These are phyloP conservation scores for Picea sitchensis DNA, from an alignment of 75 land plant genomes.

Conservation along the genomic window DNA sequence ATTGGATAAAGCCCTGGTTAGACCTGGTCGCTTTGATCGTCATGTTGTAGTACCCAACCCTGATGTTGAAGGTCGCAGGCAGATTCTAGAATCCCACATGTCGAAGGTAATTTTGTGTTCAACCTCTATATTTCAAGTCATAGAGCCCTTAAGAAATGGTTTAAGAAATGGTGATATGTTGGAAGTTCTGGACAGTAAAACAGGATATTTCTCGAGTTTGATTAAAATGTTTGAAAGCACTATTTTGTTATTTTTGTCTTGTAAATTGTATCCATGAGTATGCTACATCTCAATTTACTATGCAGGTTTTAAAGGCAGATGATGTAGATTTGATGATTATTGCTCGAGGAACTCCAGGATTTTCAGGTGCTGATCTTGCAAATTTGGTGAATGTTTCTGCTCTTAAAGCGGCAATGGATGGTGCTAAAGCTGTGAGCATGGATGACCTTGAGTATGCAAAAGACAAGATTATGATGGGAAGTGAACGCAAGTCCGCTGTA, in stretches of 20 bases:
- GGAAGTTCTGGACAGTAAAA: too few species aligned
- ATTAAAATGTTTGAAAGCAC: neutral
- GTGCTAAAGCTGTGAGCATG: conserved; percentile 86
- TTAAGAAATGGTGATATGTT: neutral
- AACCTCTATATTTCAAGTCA: neutral
- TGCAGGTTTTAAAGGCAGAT: conserved; percentile 85
- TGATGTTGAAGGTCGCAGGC: conserved; percentile 97
- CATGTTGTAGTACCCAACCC: conserved; percentile 99
- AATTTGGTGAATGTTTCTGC: conserved; percentile 95
- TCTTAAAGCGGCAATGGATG: conserved; percentile 99
- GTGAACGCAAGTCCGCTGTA: conserved; percentile 95
- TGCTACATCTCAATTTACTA: neutral
- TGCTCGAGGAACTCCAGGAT: conserved; percentile 98
- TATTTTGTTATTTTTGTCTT: neutral
- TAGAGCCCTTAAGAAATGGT: neutral
- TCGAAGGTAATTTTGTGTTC: conserved; percentile 59
- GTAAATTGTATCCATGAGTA: too few species aligned
- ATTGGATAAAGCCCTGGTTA: conserved; percentile 88
- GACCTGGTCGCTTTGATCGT: conserved; percentile 98
- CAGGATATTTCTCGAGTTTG: neutral
- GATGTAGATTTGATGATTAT: conserved; percentile 92
- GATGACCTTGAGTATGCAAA: conserved; percentile 94
- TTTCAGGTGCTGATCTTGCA: conserved; percentile 98
- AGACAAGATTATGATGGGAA: conserved; percentile 99
- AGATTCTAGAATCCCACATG: conserved; percentile 95